These are phyloP conservation scores for Pseudonitzschia pungens DNA, from an alignment of 108 stramenopile genomes.

Conservation along the genomic window DNA sequence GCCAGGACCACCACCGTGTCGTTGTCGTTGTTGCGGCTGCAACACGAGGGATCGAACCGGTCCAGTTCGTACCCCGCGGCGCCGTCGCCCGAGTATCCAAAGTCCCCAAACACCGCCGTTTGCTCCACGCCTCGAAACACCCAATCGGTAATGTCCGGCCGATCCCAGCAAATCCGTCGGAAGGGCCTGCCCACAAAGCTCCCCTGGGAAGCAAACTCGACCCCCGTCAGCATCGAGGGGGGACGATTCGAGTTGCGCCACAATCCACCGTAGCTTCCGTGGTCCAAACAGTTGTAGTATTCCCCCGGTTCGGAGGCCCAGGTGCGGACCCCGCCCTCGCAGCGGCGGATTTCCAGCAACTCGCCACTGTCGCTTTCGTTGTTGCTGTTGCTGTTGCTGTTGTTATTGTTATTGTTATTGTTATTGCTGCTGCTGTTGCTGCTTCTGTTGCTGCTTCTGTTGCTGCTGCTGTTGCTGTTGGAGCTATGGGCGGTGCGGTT, in stretches of 20 bases:
- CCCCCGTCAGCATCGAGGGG: conserved; percentile 27
- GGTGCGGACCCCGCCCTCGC: conserved; percentile 36
- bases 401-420: too few relatives aligned
- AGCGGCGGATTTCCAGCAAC: conserved; percentile 36
- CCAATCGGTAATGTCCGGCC: conserved; percentile 17
- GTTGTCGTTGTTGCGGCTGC: not conserved
- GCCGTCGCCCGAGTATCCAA: conserved; percentile 28
- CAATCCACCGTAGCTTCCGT: conserved; percentile 34
- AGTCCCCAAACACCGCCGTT: conserved; percentile 16
- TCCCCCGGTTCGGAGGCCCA: conserved; percentile 33
- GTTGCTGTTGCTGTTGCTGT: too few relatives aligned
- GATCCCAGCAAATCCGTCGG: conserved; percentile 8
- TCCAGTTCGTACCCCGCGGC: conserved; percentile 42
- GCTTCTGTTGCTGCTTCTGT: too few relatives aligned
- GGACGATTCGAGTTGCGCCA: conserved; percentile 26
- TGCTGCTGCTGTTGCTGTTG: too few relatives aligned
- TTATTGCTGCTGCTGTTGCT: too few relatives aligned
- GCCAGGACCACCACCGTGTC: conserved; percentile 18
- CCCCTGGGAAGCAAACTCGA: conserved; percentile 37
- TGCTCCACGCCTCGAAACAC: conserved; percentile 9
- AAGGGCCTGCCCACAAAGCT: conserved; percentile 24
- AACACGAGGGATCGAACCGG: conserved; percentile 16
- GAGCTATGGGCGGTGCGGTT: not conserved
- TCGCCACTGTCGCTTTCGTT: not conserved
- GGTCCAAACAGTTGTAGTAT: conserved; percentile 25